Percentiles rank a stretch among this genome's conserved stretches.
phyloP scores from a whole-genome alignment of 306 rosid genomes.

The Cucumis cinereus region DNA sequence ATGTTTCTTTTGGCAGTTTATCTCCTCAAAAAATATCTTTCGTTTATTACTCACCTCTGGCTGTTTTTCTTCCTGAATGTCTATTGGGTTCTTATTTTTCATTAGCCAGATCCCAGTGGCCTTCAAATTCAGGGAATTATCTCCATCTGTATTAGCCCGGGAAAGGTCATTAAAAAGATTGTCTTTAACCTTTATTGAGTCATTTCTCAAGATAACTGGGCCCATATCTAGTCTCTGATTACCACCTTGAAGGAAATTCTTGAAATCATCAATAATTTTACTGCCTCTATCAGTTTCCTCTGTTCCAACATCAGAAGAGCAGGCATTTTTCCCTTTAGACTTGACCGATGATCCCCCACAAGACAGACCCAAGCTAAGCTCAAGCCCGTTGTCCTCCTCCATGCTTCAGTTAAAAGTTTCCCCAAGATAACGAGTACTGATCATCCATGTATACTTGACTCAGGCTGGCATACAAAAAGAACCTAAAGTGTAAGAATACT shows the following conservation, averaged over 20 bases:
- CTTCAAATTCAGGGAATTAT: constrained; percentile 43
- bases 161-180: constrained; percentile 81
- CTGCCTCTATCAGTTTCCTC: constrained; percentile 70
- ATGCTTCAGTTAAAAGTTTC: constrained; percentile 14
- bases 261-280: constrained; percentile 65
- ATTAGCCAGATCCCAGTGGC: constrained; percentile 51
- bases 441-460: not conserved
- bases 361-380: constrained; percentile 89
- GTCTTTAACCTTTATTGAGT: constrained; percentile 49
- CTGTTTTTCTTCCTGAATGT: constrained; percentile 48
- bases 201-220: constrained; percentile 33
- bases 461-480: not conserved
- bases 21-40: constrained; percentile 14
- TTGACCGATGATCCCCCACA: constrained; percentile 73
- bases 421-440: not conserved
- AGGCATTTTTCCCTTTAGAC: constrained; percentile 58
- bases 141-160: constrained; percentile 35
- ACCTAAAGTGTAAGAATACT: not conserved
- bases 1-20: not conserved
- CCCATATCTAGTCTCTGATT: constrained; percentile 53
- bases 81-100: constrained; percentile 32
- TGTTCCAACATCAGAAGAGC: constrained; percentile 38
- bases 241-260: constrained; percentile 52
- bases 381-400: constrained; percentile 92
- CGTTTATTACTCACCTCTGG: constrained; percentile 50